These are phyloP conservation scores for Hansenula anomala DNA, from an alignment of 1,139 yeast genomes.

Conservation along the genomic window DNA sequence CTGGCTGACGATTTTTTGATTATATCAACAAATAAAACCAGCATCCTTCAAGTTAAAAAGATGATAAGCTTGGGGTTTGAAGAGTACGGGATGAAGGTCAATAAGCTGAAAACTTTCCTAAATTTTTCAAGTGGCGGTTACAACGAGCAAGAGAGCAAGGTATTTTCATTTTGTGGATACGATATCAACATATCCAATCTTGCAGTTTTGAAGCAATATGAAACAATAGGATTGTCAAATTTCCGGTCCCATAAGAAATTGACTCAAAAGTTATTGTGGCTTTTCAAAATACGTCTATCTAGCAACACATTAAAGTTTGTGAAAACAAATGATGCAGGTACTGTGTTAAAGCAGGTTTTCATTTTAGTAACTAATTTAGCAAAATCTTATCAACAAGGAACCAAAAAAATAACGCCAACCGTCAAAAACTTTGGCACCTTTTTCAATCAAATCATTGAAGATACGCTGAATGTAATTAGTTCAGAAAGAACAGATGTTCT, in stretches of 20 bases:
- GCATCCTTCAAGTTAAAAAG: constrained; percentile 23
- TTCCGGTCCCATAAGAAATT: constrained; percentile 19
- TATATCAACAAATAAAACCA: constrained; percentile 39
- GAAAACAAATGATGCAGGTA: constrained; percentile 12
- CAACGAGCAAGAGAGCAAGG: neutral
- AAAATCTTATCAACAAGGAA: constrained; percentile 4
- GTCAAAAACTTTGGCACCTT: neutral
- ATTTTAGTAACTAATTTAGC: constrained; percentile 15
- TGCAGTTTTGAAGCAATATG: constrained; percentile 22
- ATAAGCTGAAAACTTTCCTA: constrained; percentile 24
- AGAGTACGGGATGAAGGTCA: constrained; percentile 57
- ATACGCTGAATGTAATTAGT: neutral
- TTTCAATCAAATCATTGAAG: neutral
- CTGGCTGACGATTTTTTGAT: constrained; percentile 85
- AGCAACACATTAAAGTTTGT: constrained; percentile 21
- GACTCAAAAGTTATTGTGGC: constrained; percentile 13
- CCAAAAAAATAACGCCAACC: neutral
- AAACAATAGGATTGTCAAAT: constrained; percentile 9
- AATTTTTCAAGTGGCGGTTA: neutral
- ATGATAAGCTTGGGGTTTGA: constrained; percentile 35
- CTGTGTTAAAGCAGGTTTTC: constrained; percentile 18
- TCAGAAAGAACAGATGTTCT: no score
- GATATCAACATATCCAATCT: constrained; percentile 23
- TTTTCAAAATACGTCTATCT: constrained; percentile 21
- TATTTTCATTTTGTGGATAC: constrained; percentile 22